Conservation (phyloP, 495 filamentous ascomycete species). For the Penicillium canariense region DNA sequence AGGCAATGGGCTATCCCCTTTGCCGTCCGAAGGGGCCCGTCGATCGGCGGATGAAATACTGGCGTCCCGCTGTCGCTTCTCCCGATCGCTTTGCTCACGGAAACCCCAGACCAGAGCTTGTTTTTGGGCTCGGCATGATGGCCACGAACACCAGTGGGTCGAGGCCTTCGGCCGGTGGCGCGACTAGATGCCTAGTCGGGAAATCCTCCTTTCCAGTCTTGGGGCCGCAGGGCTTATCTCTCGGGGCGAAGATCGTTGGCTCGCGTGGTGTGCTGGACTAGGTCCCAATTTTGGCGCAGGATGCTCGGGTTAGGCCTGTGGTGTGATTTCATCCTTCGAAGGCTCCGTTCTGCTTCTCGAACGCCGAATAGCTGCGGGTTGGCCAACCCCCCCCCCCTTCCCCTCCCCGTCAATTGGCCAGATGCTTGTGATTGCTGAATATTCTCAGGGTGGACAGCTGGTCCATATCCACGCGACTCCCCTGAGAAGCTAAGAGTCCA, state of each 20-base stretch:
- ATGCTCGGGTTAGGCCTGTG: slow-evolving; percentile 13
- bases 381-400: not conserved
- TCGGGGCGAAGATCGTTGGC: slow-evolving; percentile 24
- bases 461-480: not conserved
- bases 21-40: no score
- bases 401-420: not conserved
- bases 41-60: no score
- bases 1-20: no score
- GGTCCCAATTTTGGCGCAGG: slow-evolving; percentile 16
- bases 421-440: slow-evolving; percentile 9
- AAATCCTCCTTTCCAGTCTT: slow-evolving; percentile 22
- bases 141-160: slow-evolving; percentile 19
- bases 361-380: not conserved
- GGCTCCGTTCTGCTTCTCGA: not conserved
- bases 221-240: slow-evolving; percentile 32
- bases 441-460: slow-evolving; percentile 1
- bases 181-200: slow-evolving; percentile 29
- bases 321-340: slow-evolving; percentile 1
- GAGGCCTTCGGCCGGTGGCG: slow-evolving; percentile 25
- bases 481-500: slow-evolving; percentile 1
- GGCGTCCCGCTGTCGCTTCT: no score
- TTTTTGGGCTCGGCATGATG: slow-evolving; percentile 16
- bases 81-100: no score
- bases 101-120: slow-evolving; percentile 9
- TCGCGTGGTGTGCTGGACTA: slow-evolving; percentile 19